Evolutionary conservation across 1,139 yeast genomes (phyloP), one percentile per base, ranked within the genome.

Genomic region (Hemisphaericaspora subhashii): DNA sequence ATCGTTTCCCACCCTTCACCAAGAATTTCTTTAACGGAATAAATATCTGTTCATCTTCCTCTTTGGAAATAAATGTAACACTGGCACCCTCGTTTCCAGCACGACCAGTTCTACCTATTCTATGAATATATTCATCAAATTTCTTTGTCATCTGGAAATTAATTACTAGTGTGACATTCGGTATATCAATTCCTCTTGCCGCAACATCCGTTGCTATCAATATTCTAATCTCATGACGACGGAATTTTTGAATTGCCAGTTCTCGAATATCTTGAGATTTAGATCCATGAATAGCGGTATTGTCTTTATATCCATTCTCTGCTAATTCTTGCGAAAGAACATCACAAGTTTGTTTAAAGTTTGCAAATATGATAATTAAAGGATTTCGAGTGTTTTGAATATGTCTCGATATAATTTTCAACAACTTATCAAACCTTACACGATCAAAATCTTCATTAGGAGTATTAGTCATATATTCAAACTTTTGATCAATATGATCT

Each of bases 101-200:
- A 57, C 98, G 77, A 24, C 98, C 98, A 1, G 98, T 92, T 62
- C 98, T 81, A 37, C 98, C 98, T 39, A 92, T 86, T 55, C 98
- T 74, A 60, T 92, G 98, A 22, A 92, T 79, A 53, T 89, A 92
- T 45, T 86, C 90, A 45, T 89, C 96, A 36, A 88, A 77, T 32
- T 72, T 71, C 43, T 72, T 76, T 11, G 89, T 68, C 94, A 90
- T 85, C 53, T 90, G 96, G 55, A 75, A 89, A 59, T 92, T 92
- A 12, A 90, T 63, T 6, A 92, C 98, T 32, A 90, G 61, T 0
- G 94, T 78, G 8, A 92, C 95, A 51, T 86, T 77, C 0, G 92
- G 85, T 13, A 92, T 81, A 62, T 92, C 98, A 44, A 92, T 82
- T 62, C 98, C 98, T 67, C 98, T 80, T 4, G 97, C 96, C 1